Base-by-base conservation (phyloP, 768 basidiomycete genomes). In the Polyporus arcularius region DNA sequence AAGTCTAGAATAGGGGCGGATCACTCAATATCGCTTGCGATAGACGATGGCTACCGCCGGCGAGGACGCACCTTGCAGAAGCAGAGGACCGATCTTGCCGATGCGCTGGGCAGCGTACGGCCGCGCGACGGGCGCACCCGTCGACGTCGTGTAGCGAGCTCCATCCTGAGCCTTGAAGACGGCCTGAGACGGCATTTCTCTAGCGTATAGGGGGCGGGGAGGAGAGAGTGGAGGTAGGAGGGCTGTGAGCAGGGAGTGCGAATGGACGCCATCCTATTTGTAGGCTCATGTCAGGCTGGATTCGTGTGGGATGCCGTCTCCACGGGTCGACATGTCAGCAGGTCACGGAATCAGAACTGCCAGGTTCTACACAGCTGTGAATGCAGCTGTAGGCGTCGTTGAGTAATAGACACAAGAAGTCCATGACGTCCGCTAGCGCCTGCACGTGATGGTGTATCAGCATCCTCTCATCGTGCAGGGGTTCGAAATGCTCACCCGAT, bases 141-240 rank as follows among this genome's bases (percentile, higher is more conserved):
- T 92, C 54, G 91, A 93, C 55, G 92, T 91, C 68, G 92, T 95
- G 82, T 94, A 96, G 58, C 81, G 67, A 18, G 86, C 84, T 62
- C 78, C 77, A 75, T 88, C 86, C 64, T 79, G 81, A 43, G 69
- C 67, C 39, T 77, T 73, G 70, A 80, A 76, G 49, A 88, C 83
- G 72, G 86, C 81, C 59, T 82, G 65, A 63, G 89, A 83, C 66
- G 90, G 83, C 90, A 92, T 92, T 38, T 31, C 64, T 58, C 40
- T 18, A n/a, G 28, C 26, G 49, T 31, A 10, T 21, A 41, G 15
- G 21, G 5, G 56, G 21, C 10, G 58, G 16, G 56, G 45, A 42
- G 53, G 40, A 6, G 53, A 35, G 49, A 40, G 56, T 12, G n/a
- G 47, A 59, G 21, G 57, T 21, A 47, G 54, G 57, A 55, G 57